A percentile compares a stretch with the other conserved stretches of the same genome.
Evolutionary conservation across 164 flowering plant species (phyloP).

Genomic region (Berberis vulgaris): DNA sequence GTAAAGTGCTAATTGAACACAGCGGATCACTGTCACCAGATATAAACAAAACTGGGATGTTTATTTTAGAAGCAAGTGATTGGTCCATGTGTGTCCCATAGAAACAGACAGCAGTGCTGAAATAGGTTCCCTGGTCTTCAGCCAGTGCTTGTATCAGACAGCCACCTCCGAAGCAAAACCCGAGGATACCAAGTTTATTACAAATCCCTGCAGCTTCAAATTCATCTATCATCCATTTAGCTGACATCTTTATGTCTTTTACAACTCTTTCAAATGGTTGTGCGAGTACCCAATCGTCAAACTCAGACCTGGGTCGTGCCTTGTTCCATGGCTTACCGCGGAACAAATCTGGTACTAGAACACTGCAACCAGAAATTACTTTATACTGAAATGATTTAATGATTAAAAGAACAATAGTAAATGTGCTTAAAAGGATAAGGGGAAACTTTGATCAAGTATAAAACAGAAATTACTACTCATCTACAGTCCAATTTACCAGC

Average conservation of each 20-base stretch:
- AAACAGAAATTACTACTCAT: too few relatives aligned
- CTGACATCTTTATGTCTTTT: conserved; percentile 40
- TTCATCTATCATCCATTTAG: conserved; percentile 79
- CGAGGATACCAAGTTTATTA: conserved; percentile 71
- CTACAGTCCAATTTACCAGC: too few relatives aligned
- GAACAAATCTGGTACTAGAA: conserved; percentile 81
- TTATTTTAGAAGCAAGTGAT: conserved; percentile 35
- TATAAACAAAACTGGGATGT: conserved; percentile 59
- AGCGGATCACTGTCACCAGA: conserved; percentile 67
- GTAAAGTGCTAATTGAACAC: conserved; percentile 36
- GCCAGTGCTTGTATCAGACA: conserved; percentile 55
- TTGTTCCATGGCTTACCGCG: conserved; percentile 78
- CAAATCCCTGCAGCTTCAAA: conserved; percentile 60
- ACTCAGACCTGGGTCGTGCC: conserved; percentile 27
- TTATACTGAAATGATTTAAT: background rate
- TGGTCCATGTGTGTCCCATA: conserved; percentile 67
- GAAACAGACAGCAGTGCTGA: conserved; percentile 59
- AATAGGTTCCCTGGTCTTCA: conserved; percentile 37
- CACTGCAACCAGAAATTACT: conserved; percentile 38
- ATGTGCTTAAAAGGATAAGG: too few relatives aligned
- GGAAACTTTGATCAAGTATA: too few relatives aligned
- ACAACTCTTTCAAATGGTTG: conserved; percentile 38
- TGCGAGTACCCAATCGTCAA: conserved; percentile 45
- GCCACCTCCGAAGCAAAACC: conserved; percentile 86
- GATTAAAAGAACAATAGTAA: too few relatives aligned